Percentiles rank a stretch among this genome's conserved stretches.
phyloP scores from a whole-genome alignment of 495 filamentous ascomycete genomes.

The Neurospora discreta region DNA sequence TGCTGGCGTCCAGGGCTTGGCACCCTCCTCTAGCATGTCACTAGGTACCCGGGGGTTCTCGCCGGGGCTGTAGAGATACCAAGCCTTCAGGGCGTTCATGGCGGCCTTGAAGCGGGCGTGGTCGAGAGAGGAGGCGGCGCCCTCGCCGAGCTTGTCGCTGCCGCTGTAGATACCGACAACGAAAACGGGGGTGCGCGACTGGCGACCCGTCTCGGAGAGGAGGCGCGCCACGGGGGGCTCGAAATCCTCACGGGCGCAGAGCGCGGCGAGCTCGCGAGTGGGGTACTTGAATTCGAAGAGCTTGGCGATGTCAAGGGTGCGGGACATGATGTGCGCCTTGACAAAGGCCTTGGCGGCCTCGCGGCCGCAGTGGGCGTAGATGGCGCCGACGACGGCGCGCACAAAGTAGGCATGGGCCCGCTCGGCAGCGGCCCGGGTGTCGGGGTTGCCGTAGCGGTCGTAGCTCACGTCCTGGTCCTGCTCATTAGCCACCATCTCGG shows the following conservation, averaged over 20 bases:
- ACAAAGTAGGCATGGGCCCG: slow-evolving; percentile 53
- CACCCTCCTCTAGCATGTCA: slow-evolving; percentile 54
- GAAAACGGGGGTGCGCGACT: slow-evolving; percentile 74
- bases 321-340: slow-evolving; percentile 66
- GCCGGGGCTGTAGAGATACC: slow-evolving; percentile 88
- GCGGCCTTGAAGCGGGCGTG: slow-evolving; percentile 69
- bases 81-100: slow-evolving; percentile 74
- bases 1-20: slow-evolving; percentile 58
- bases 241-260: slow-evolving; percentile 84
- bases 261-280: slow-evolving; percentile 61
- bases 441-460: slow-evolving; percentile 19
- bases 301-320: slow-evolving; percentile 60
- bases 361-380: slow-evolving; percentile 70
- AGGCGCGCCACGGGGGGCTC: slow-evolving; percentile 78
- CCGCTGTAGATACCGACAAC: slow-evolving; percentile 92
- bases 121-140: slow-evolving; percentile 57
- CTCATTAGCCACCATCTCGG: neutral
- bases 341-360: slow-evolving; percentile 69
- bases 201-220: slow-evolving; percentile 76
- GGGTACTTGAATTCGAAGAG: slow-evolving; percentile 79
- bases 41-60: slow-evolving; percentile 60
- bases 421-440: slow-evolving; percentile 16
- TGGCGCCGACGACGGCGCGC: slow-evolving; percentile 66
- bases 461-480: neutral
- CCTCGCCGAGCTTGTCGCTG: slow-evolving; percentile 81